These are phyloP conservation scores for Crithidia bombi DNA, from an alignment of 208 protist genomes.

Conservation along the genomic window DNA sequence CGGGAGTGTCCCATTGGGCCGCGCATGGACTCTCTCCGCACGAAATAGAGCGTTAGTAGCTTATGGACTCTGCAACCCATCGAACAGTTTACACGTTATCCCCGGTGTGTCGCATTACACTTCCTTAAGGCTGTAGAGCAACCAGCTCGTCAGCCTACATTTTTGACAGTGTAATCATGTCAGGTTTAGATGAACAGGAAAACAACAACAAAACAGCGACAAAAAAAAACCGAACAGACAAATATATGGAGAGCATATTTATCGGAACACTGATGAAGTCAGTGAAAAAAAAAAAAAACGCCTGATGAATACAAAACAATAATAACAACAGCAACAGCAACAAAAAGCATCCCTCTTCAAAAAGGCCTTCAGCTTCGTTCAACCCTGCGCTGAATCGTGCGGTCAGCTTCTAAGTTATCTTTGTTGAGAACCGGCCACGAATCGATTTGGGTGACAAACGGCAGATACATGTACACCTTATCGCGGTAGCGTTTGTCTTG, in stretches of 20 bases:
- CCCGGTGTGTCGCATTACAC: no score
- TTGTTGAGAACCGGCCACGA: slow-evolving; percentile 91
- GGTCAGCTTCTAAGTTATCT: slow-evolving; percentile 79
- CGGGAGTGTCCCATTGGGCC: no score
- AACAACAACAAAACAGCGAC: background rate
- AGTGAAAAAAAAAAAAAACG: background rate
- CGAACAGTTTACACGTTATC: no score
- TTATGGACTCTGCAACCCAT: no score
- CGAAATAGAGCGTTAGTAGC: no score
- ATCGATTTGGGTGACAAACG: slow-evolving; percentile 88
- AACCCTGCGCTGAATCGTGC: slow-evolving; percentile 55
- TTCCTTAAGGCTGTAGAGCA: no score
- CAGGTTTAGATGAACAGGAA: background rate
- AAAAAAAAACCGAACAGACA: background rate
- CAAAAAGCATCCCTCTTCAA: no score
- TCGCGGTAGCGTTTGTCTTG: slow-evolving; percentile 89
- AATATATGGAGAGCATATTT: background rate
- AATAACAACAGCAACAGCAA: background rate
- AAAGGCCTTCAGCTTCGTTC: slow-evolving; percentile 11
- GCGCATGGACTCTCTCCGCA: no score
- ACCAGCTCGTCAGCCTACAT: no score
- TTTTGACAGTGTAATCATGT: no score
- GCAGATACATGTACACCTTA: slow-evolving; percentile 84
- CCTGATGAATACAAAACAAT: background rate
- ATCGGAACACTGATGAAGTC: background rate